Conservation (phyloP, 2,329 filamentous ascomycete species). For the Colletotrichum phormii region DNA sequence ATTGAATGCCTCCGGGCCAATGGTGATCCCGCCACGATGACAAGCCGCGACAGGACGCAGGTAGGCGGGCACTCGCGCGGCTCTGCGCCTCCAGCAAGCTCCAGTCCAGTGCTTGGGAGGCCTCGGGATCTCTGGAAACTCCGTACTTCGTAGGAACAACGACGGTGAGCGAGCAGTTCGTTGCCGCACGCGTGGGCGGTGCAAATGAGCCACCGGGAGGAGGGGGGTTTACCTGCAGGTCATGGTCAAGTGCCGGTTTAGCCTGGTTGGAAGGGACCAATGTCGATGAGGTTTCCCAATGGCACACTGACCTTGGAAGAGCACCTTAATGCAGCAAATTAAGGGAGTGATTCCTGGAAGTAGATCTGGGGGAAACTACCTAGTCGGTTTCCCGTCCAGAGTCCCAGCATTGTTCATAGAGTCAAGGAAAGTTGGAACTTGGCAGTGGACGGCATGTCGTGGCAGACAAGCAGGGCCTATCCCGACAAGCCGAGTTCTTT, state of each 20-base stretch:
- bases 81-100: neutral
- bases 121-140: constrained; percentile 4
- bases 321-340: constrained; percentile 5
- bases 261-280: neutral
- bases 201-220: constrained; percentile 11
- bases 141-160: neutral
- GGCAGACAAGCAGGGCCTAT: constrained; percentile 20
- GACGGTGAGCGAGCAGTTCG: neutral
- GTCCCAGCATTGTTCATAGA: neutral
- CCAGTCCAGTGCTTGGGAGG: neutral
- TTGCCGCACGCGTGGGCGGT: neutral
- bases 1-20: neutral
- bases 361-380: neutral
- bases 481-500: neutral
- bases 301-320: constrained; percentile 21
- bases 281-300: constrained; percentile 2
- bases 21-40: neutral
- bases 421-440: neutral
- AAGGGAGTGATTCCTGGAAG: constrained; percentile 9
- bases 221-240: constrained; percentile 12
- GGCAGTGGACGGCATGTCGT: constrained; percentile 9
- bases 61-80: neutral
- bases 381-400: neutral
- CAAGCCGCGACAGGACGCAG: neutral
- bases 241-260: constrained; percentile 13